A percentile compares a stretch with the other conserved stretches of the same genome.
phyloP scores from a whole-genome alignment of 2,329 filamentous ascomycete species.

The Magnaporthiopsis rhizophila region DNA sequence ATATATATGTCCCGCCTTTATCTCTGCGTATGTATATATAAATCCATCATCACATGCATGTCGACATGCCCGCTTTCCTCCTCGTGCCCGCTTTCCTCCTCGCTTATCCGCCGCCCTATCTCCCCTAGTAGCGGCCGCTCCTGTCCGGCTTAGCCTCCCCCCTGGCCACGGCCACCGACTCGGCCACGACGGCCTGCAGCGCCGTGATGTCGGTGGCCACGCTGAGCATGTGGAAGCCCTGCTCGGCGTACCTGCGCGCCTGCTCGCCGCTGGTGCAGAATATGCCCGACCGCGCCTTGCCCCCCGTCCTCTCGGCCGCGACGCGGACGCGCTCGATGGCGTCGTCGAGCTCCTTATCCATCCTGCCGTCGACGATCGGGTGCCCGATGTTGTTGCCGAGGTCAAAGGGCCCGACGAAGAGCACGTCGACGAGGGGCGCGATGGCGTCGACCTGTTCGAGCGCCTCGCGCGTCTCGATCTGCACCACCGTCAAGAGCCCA shows the following conservation, averaged over 20 bases:
- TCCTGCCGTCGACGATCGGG: constrained; percentile 52
- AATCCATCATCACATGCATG: neutral
- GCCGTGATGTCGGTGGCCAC: constrained; percentile 48
- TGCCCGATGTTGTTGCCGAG: constrained; percentile 55
- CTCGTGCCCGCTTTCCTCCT: neutral
- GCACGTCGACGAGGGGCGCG: constrained; percentile 53
- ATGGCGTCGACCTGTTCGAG: constrained; percentile 54
- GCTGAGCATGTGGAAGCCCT: constrained; percentile 55
- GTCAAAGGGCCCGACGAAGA: constrained; percentile 61
- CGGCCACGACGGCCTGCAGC: constrained; percentile 36
- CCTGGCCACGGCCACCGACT: constrained; percentile 38
- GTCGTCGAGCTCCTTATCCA: constrained; percentile 48
- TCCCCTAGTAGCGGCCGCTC: constrained; percentile 32
- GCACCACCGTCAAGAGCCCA: constrained; percentile 54
- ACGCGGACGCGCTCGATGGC: constrained; percentile 51
- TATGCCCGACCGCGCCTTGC: constrained; percentile 62
- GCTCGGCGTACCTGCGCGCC: constrained; percentile 43
- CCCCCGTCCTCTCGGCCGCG: constrained; percentile 52
- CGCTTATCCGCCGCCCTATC: neutral
- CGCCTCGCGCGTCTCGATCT: constrained; percentile 60
- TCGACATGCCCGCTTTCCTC: neutral
- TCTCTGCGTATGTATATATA: neutral
- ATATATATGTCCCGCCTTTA: too few species aligned
- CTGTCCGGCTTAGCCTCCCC: constrained; percentile 28
- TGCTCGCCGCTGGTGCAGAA: constrained; percentile 50